Evolutionary conservation across 805 yeast genomes (phyloP).

Genomic region (Clavispora vitiphila): DNA sequence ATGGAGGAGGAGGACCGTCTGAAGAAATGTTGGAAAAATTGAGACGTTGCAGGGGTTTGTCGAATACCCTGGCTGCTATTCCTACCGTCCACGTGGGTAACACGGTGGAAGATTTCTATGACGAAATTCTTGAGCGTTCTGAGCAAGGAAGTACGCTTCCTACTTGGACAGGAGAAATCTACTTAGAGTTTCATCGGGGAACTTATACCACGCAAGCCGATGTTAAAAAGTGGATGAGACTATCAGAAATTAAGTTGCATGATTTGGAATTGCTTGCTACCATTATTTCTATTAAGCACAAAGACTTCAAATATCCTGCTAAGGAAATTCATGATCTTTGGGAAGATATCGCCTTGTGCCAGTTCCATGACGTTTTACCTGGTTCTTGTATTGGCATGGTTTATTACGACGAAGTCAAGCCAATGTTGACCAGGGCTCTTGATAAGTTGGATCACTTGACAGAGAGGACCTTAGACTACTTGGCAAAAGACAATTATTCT

Average conservation of each 20-base stretch:
- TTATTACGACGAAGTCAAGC: conserved; percentile 74
- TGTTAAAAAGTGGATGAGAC: conserved; percentile 75
- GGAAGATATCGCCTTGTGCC: conserved; percentile 87
- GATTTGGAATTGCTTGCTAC: conserved; percentile 85
- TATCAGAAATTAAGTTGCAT: conserved; percentile 68
- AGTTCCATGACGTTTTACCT: conserved; percentile 97
- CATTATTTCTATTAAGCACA: conserved; percentile 52
- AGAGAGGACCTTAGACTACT: conserved; percentile 38
- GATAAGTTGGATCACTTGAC: conserved; percentile 50
- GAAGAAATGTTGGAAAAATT: conserved; percentile 90
- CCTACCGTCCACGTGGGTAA: conserved; percentile 79
- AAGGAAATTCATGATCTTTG: conserved; percentile 65
- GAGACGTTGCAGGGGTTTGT: conserved; percentile 84
- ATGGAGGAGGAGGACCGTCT: conserved; percentile 98
- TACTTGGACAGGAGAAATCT: conserved; percentile 90
- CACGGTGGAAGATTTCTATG: conserved; percentile 77
- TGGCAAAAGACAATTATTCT: conserved; percentile 40
- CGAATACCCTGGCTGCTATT: conserved; percentile 72
- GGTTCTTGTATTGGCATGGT: conserved; percentile 95
- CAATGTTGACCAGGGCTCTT: conserved; percentile 61
- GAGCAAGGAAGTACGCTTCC: conserved; percentile 66
- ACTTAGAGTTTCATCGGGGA: conserved; percentile 94
- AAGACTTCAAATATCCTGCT: conserved; percentile 65
- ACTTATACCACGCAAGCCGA: conserved; percentile 93
- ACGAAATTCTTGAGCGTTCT: conserved; percentile 56